Base-by-base conservation (phyloP, 2,329 filamentous ascomycete genomes). In the Penicillium sclerotigenum region DNA sequence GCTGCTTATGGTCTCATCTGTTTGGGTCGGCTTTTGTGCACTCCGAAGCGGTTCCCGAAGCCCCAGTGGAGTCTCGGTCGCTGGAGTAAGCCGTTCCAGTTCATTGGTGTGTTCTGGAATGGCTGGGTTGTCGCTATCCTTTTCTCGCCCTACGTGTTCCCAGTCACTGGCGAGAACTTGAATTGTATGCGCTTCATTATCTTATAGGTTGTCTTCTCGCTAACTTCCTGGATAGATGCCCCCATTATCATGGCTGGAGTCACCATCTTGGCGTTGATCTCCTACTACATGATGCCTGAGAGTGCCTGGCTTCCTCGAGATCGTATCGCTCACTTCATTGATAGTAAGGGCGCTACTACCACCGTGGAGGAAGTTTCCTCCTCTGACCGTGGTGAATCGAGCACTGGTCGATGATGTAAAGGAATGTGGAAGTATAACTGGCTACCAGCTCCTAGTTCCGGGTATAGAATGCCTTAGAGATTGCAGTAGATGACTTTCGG, bases 1-100 rank as follows among this genome's bases (percentile, higher is more conserved):
- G 80, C 79, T 0, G 80, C 80, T 0, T 82, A 81, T 52, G 80
- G 79, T 0, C 67, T 82, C 2, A 81, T 82, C 55, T 81, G 77
- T 38, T 70, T 81, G 0, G 77, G 75, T 2, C 73, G 80, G 5
- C 68, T 81, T 1, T 68, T 81, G 46, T 67, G 80, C 10, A 82
- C 80, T 0, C 78, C 78, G 0, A 76, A 79, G 8, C 62, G 63
- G 11, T 64, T 62, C 52, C 62, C 64, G 49, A 62, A 61, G 41
- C 55, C 51, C 1, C 68, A 71, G 10, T 80, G 79, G 78, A 79
- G 75, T 57, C 64, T 80, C 13, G 78, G 78, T 0, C 68, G 69
- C 1, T 71, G 68, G 64, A 80, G 78, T 60, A 77, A 75, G 61
- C 77, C 78, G 0, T 80, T 80, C 52, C 78, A 80, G 56, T 71